Evolutionary conservation across 306 rosid genomes (phyloP), one percentile per base, ranked within the genome.

Genomic region (Mimosa bimucronata): DNA sequence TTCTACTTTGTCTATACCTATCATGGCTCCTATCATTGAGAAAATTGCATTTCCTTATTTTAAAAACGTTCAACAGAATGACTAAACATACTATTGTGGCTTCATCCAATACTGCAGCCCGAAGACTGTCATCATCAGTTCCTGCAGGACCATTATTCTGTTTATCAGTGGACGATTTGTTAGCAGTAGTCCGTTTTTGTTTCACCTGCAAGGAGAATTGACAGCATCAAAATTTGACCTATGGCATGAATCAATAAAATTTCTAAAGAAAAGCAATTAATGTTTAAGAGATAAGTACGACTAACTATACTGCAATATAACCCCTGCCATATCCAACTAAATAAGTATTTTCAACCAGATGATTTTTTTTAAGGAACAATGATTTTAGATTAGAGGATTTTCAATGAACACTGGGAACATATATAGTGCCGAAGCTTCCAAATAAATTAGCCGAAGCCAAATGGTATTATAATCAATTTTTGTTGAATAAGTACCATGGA

Each of bases 81-180:
- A 11, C 50, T 79, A 73, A 67, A 81, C 88, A 70, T 94, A 92
- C 98, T 83, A 94, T 94, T 40, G 95, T 90, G 28, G 97, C 88
- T 88, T 94, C 97, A 11, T 94, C 98, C 89, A 94, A 76, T 77
- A 94, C 86, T 82, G 93, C 90, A 74, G 90, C 78, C 58, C 94
- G 88, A 60, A 91, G 62, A 70, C 87, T 91, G 75, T 92, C 94
- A 71, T 85, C 84, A 75, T 88, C 90, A 70, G 81, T 88, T 77
- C 94, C 92, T 38, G 88, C 83, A 66, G 89, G 88, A 78, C 96
- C 94, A 83, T 62, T 74, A 73, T 80, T 88, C 50, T 86, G 91
- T 68, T 88, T 94, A 78, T 87, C 91, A 21, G 85, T 60, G 48
- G 90, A 86, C 85, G 88, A 81, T 91, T 74, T 84, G 80, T 57